Evolutionary conservation across 2,329 filamentous ascomycete species (phyloP), one percentile per base, ranked within the genome.

Genomic region (Ophiostoma australiae): DNA sequence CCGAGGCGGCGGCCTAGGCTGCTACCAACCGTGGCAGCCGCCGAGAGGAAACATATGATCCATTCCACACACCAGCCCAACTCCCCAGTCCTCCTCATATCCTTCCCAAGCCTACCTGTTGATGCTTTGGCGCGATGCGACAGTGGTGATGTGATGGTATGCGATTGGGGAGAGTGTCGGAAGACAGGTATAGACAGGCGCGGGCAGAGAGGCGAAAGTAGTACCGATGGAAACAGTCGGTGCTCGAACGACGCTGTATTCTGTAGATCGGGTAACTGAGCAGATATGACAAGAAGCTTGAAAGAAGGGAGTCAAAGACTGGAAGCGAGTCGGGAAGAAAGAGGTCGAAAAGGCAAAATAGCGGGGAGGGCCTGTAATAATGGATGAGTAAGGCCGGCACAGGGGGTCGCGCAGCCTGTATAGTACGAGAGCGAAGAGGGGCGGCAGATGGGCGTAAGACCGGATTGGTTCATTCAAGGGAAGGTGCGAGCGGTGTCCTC

Each of bases 311-410:
- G 39, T 37, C 35, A 35, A 5, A 33, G 48, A 44, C 6, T 41
- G 33, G 44, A 33, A 17, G 31, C 39, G 15, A 33, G 48, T 39
- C 4, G 35, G 39, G 55, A 68, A 39, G 44, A 33, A 39, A 65
- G 37, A 70, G 23, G 69, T 63, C 39, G 37, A 61, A 58, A 58
- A 71, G 55, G 58, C 58, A 63, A 63, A 63, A 63, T 44, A n/a
- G 68, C 41, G 33, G 68, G 41, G 52, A 27, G 35, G 61, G 67
- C 55, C 67, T 15, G 35, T 61, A 67, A 68, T 11, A 20, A 23
- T 23, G 52, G 67, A 58, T 58, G 67, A 68, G 67, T 52, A 52
- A 52, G 44, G 27, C 41, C 37, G 33, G 27, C 39, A 33, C 27
- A 63, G 58, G 58, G 58, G 58, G 35, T 27, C n/a, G 52, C 23